These are phyloP conservation scores for Geranomyces michiganensis DNA, from an alignment of 192 early-diverging fungal genomes.

Conservation along the genomic window DNA sequence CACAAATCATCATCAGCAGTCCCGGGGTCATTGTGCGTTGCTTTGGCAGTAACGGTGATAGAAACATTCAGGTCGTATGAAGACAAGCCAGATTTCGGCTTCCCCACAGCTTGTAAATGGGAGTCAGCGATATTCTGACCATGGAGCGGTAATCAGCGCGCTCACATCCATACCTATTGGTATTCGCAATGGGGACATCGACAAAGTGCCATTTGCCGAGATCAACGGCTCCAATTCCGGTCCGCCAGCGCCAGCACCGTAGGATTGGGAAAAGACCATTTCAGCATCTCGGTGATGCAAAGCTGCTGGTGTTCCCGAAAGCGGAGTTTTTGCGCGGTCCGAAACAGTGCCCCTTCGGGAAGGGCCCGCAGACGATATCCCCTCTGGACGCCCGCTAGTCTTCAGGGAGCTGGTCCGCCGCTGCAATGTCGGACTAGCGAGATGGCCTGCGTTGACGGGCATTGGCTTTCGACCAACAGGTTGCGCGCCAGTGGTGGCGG, in stretches of 20 bases:
- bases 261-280: neutral
- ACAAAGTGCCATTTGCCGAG: neutral
- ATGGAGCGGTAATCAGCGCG: neutral
- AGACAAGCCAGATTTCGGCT: neutral
- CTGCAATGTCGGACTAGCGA: conserved; percentile 14
- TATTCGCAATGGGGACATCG: conserved; percentile 12
- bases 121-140: neutral
- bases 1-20: conserved; percentile 8
- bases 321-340: neutral
- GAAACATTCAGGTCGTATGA: neutral
- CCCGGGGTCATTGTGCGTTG: neutral
- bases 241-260: neutral
- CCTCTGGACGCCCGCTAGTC: neutral
- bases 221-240: neutral
- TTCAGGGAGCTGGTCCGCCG: conserved; percentile 10
- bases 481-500: conserved; percentile 23
- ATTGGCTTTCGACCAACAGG: neutral
- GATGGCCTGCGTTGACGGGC: conserved; percentile 10
- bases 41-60: conserved; percentile 3
- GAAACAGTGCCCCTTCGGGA: neutral
- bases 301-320: conserved; percentile 1
- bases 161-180: conserved; percentile 14
- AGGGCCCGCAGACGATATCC: neutral
- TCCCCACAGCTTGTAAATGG: neutral
- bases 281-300: neutral